Conservation (phyloP, 331 rosid species). For the Dryas integrifolia region DNA sequence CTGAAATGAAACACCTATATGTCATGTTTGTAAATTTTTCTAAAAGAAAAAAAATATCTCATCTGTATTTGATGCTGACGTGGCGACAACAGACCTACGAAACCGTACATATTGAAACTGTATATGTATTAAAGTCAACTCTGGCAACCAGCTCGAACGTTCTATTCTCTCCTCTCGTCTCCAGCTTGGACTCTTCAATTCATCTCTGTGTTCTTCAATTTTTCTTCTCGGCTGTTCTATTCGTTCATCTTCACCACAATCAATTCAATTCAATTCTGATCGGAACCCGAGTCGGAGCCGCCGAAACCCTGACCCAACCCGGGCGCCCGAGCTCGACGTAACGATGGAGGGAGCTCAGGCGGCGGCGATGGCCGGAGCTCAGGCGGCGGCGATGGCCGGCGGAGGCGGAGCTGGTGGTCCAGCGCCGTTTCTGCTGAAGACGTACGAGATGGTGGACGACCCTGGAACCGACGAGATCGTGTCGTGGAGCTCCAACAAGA, state of each 20-base stretch:
- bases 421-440: constrained; percentile 79
- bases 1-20: too few relatives aligned
- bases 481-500: constrained; percentile 67
- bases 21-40: too few relatives aligned
- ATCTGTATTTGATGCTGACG: neutral
- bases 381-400: constrained; percentile 15
- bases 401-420: constrained; percentile 54
- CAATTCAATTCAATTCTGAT: too few relatives aligned
- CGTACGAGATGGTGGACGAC: constrained; percentile 92
- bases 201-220: neutral
- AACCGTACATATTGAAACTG: neutral
- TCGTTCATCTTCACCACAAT: neutral
- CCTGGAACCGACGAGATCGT: constrained; percentile 71
- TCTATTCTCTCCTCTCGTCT: too few relatives aligned
- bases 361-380: constrained; percentile 1
- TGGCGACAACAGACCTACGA: neutral
- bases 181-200: too few relatives aligned
- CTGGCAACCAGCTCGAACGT: neutral
- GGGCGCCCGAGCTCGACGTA: too few relatives aligned
- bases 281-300: too few relatives aligned
- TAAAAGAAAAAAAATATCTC: too few relatives aligned
- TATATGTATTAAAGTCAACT: neutral
- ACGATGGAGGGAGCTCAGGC: constrained; percentile 29
- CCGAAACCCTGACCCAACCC: too few relatives aligned
- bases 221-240: neutral